Conservation (phyloP, 1,139 yeast species). For the Suhomyces panamericanus region DNA sequence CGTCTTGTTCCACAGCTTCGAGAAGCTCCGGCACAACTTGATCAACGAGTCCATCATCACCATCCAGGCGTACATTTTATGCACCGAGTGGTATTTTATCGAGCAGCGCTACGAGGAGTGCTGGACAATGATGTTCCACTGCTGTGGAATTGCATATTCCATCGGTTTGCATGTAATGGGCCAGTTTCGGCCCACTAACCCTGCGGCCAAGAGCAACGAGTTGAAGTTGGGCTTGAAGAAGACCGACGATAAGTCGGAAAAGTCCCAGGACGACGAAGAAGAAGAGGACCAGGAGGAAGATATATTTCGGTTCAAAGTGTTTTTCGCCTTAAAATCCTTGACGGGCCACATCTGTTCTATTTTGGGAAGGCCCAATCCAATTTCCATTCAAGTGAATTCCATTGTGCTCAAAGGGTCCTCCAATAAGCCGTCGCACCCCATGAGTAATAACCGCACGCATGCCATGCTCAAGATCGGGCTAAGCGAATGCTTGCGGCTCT, state of each 20-base stretch:
- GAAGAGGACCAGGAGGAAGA: slow-evolving; percentile 32
- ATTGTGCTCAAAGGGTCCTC: slow-evolving; percentile 28
- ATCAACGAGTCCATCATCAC: slow-evolving; percentile 48
- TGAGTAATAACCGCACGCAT: slow-evolving; percentile 29
- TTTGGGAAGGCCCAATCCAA: slow-evolving; percentile 58
- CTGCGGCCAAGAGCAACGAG: slow-evolving; percentile 7
- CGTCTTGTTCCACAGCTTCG: slow-evolving; percentile 37
- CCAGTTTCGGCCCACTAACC: slow-evolving; percentile 21
- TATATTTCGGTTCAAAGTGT: slow-evolving; percentile 41
- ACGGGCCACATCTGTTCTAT: slow-evolving; percentile 53
- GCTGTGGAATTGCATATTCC: slow-evolving; percentile 51
- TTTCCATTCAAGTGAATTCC: slow-evolving; percentile 50
- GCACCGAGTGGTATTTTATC: slow-evolving; percentile 51
- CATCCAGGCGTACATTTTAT: slow-evolving; percentile 49
- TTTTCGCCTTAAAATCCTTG: slow-evolving; percentile 51
- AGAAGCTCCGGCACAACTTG: slow-evolving; percentile 46
- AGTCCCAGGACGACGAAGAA: slow-evolving; percentile 11
- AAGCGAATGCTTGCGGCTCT: slow-evolving; percentile 49
- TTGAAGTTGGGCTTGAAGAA: slow-evolving; percentile 5
- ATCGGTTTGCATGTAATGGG: slow-evolving; percentile 53
- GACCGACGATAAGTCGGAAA: not conserved
- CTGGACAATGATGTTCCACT: slow-evolving; percentile 51
- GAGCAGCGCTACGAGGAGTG: slow-evolving; percentile 52
- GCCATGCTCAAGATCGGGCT: slow-evolving; percentile 44
- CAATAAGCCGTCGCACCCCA: slow-evolving; percentile 20